These are phyloP conservation scores for Collariella sp. DNA, from an alignment of 495 filamentous ascomycete species.

Conservation along the genomic window DNA sequence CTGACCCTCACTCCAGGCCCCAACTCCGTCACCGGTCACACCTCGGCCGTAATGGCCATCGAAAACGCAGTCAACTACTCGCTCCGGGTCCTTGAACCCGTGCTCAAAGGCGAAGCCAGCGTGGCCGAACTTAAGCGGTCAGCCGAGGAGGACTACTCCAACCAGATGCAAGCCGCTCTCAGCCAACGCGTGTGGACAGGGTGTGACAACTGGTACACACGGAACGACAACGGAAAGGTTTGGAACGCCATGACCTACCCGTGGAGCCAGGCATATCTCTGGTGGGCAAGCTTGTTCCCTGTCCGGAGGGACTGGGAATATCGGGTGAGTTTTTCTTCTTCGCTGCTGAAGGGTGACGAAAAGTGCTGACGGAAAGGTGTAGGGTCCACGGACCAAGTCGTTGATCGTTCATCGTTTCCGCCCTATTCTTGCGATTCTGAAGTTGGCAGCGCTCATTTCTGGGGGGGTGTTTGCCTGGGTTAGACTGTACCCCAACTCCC, in stretches of 20 bases:
- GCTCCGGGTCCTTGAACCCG: constrained; percentile 24
- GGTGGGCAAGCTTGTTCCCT: constrained; percentile 10
- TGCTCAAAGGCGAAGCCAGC: constrained; percentile 28
- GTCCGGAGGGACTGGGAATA: constrained; percentile 11
- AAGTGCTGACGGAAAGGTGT: background rate
- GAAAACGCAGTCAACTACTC: constrained; percentile 34
- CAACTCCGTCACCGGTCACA: constrained; percentile 38
- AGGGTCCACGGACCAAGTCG: background rate
- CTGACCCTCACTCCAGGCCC: constrained; percentile 25
- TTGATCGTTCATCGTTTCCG: background rate
- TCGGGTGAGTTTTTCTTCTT: background rate
- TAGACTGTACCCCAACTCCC: background rate
- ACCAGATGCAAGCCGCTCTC: constrained; percentile 21
- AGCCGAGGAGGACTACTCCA: constrained; percentile 25
- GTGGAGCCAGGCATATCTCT: constrained; percentile 10
- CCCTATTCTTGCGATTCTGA: background rate
- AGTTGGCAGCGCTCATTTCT: background rate
- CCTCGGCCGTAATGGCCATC: constrained; percentile 31
- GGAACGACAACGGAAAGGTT: background rate
- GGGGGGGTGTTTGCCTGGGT: background rate
- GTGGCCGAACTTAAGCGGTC: constrained; percentile 28
- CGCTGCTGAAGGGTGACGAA: background rate
- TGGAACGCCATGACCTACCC: constrained; percentile 18
- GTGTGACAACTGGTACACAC: constrained; percentile 39
- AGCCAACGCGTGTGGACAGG: constrained; percentile 23